Conservation (phyloP, 2,329 filamentous ascomycete genomes). For the Fusarium compactum region DNA sequence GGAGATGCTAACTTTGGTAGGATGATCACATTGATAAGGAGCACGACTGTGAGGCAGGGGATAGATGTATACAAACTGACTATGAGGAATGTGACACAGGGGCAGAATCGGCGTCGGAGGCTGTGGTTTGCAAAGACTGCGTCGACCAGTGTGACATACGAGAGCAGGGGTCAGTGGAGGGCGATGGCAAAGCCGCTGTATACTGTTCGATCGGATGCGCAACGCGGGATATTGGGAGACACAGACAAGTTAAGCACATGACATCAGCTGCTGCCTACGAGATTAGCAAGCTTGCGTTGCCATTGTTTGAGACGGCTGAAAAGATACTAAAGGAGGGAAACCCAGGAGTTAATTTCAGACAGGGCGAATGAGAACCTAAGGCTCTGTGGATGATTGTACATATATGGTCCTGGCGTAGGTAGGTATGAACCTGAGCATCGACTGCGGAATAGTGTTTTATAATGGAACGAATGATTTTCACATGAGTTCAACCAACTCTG, state of each 20-base stretch:
- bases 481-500: not conserved
- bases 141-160: constrained; percentile 45
- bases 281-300: constrained; percentile 37
- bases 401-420: not conserved
- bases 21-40: constrained; percentile 53
- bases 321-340: constrained; percentile 49
- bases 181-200: constrained; percentile 38
- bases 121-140: constrained; percentile 59
- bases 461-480: not conserved
- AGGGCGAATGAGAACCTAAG: constrained; percentile 23
- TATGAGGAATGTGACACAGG: constrained; percentile 57
- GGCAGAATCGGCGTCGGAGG: constrained; percentile 44
- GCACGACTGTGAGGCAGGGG: constrained; percentile 58
- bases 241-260: constrained; percentile 53
- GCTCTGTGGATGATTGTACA: not conserved
- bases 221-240: constrained; percentile 55
- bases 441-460: not conserved
- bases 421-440: not conserved
- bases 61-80: constrained; percentile 54
- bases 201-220: constrained; percentile 61
- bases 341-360: constrained; percentile 50
- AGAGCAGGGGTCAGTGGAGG: constrained; percentile 4
- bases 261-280: constrained; percentile 38
- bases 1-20: constrained; percentile 50
- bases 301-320: constrained; percentile 45